phyloP scores from a whole-genome alignment of 768 basidiomycete species.

The Podaxis mareebaensis region DNA sequence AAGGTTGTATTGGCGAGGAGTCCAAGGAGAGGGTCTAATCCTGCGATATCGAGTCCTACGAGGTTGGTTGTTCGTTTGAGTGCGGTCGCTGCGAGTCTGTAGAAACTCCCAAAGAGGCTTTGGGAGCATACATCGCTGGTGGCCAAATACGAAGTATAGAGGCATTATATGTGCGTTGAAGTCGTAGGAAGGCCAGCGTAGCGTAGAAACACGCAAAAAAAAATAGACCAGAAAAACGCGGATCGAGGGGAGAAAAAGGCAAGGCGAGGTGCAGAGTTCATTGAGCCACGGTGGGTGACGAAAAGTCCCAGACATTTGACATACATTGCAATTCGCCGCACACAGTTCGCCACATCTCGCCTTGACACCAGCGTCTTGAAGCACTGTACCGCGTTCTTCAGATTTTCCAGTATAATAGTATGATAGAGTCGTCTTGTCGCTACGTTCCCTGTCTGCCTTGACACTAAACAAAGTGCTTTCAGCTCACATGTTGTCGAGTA shows the following conservation, averaged over 20 bases:
- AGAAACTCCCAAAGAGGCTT: slow-evolving; percentile 16
- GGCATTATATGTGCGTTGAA: background rate
- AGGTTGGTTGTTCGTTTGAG: slow-evolving; percentile 12
- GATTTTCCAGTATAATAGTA: slow-evolving; percentile 12
- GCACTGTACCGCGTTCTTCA: slow-evolving; percentile 7
- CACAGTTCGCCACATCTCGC: slow-evolving; percentile 9
- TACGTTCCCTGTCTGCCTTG: slow-evolving; percentile 15
- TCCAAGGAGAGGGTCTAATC: slow-evolving; percentile 3
- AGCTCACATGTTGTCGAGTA: slow-evolving; percentile 13
- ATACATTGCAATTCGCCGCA: slow-evolving; percentile 11
- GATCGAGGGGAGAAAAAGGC: background rate
- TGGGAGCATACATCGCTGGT: slow-evolving; percentile 9
- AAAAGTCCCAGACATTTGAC: background rate
- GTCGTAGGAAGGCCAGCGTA: background rate
- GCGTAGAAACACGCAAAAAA: background rate
- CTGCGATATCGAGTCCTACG: slow-evolving; percentile 17
- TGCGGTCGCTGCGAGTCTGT: slow-evolving; percentile 16
- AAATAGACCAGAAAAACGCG: background rate
- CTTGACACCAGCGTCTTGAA: background rate
- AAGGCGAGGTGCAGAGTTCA: background rate
- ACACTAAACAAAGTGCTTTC: slow-evolving; percentile 18
- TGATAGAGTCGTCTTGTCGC: slow-evolving; percentile 20
- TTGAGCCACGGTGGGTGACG: background rate
- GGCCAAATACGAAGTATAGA: background rate
- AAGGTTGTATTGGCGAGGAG: slow-evolving; percentile 12